Base-by-base conservation (phyloP, 2,329 filamentous ascomycete genomes). In the Didymella segeticola region DNA sequence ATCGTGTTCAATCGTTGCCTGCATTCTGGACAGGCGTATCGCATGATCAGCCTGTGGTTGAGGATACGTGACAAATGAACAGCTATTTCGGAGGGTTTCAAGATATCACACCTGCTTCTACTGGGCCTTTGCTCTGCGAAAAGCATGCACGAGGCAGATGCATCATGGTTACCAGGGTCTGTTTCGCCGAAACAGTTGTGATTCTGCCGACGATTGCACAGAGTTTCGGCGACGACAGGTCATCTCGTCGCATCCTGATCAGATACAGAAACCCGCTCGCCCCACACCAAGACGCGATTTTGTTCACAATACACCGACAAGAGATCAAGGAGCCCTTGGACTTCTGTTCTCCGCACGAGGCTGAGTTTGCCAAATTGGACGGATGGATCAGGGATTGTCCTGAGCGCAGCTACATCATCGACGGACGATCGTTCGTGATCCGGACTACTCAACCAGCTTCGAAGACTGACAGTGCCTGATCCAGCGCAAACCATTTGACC, bases 351-450 rank as follows among this genome's bases (percentile, higher is more conserved):
- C 34, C n/a, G 19, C 30, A 31, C 33, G 46, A 46, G 46, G 41
- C 39, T 46, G 45, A 26, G 27, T 48, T 23, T 36, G 25, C 34
- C 41, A 49, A 45, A 36, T 14, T 45, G 22, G 19, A 46, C 17
- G 51, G 34, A 46, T 15, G 37, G 41, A 38, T 42, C 46, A 15
- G 30, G 19, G 19, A 27, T 22, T 36, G 41, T 19, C 47, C 30
- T n/a, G 27, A n/a, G 39, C 46, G 12, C 31, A n/a, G 22, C 46
- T 43, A 41, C 53, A 57, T 57, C 48, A 53, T 57, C 43, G 27
- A 29, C 33, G 41, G 43, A 36, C 34, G 43, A 57, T 49, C 49
- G 30, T 36, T 29, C 27, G n/a, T 19, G 41, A 20, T 34, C n/a
- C 20, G 22, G 29, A 15, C 34, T 17, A 36, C 43, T 41, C 22